A percentile compares a stretch with the other conserved stretches of the same genome.
Conservation (phyloP, 1,284 basidiomycete species). For the Sparassis latifolia region DNA sequence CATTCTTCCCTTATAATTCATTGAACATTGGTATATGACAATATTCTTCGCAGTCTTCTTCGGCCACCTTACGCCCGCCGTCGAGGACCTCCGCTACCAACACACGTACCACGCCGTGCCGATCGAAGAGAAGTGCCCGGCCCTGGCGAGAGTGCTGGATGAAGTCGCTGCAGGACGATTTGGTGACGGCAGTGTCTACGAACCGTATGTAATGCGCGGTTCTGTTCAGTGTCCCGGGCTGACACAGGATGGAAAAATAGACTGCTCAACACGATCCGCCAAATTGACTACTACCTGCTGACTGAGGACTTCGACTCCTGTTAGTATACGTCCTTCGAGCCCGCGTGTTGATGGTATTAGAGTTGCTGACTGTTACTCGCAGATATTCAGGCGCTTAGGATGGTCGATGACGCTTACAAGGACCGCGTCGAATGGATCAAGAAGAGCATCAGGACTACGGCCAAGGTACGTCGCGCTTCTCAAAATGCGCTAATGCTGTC, state of each 20-base stretch:
- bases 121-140: conserved; percentile 76
- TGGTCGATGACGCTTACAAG: conserved; percentile 83
- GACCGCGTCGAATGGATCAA: conserved; percentile 84
- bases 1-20: not conserved
- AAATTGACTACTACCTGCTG: conserved; percentile 77
- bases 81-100: conserved; percentile 79
- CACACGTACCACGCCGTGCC: conserved; percentile 78
- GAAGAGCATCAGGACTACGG: conserved; percentile 82
- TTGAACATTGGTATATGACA: not conserved
- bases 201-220: conserved; percentile 50
- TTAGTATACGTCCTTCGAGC: conserved; percentile 25
- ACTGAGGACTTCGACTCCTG: conserved; percentile 91
- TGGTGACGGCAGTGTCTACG: conserved; percentile 71
- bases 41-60: conserved; percentile 59
- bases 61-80: conserved; percentile 72
- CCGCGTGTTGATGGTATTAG: conserved; percentile 2
- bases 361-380: not conserved
- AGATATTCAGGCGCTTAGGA: conserved; percentile 75
- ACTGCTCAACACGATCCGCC: conserved; percentile 66
- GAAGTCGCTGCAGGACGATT: conserved; percentile 69
- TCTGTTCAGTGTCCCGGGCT: not conserved
- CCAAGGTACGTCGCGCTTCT: conserved; percentile 44
- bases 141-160: conserved; percentile 68
- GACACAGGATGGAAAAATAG: conserved; percentile 22
- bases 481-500: not conserved